phyloP scores from a whole-genome alignment of 345 rosid species.

The Ailanthus altissimus region DNA sequence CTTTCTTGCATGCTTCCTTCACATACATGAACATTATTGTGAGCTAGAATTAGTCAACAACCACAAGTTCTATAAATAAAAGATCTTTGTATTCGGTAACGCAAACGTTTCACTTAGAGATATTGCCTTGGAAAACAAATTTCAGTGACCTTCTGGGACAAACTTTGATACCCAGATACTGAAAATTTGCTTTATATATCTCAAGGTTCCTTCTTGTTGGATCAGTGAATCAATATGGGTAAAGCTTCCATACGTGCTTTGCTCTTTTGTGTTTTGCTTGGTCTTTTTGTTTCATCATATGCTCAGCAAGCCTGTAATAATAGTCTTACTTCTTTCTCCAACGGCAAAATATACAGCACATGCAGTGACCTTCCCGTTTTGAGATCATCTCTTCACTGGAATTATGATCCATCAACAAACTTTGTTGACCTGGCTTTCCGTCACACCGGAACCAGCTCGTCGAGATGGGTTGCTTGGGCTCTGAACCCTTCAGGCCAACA shows the following conservation, averaged over 20 bases:
- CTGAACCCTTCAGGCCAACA: constrained; percentile 42
- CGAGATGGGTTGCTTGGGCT: constrained; percentile 69
- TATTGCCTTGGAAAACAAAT: not conserved
- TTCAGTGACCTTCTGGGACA: not conserved
- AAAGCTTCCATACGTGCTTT: constrained; percentile 12
- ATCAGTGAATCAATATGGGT: constrained; percentile 15
- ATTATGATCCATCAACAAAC: constrained; percentile 30
- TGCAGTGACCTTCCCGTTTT: constrained; percentile 52
- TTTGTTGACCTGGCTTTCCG: constrained; percentile 68
- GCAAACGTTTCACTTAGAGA: not conserved
- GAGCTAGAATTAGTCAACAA: not conserved
- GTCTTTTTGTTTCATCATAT: constrained; percentile 21
- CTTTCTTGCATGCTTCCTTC: constrained; percentile 4
- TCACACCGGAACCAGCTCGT: constrained; percentile 35
- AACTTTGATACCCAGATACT: not conserved
- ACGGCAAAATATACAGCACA: constrained; percentile 24
- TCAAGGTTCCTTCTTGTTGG: not conserved
- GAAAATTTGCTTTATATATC: not conserved
- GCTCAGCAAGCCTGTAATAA: constrained; percentile 47
- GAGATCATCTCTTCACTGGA: constrained; percentile 73
- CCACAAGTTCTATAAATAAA: constrained; percentile 4
- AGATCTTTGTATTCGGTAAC: not conserved
- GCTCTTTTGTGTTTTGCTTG: constrained; percentile 20
- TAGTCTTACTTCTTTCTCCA: constrained; percentile 37
- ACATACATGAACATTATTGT: not conserved